A percentile compares a stretch with the other conserved stretches of the same genome.
These are phyloP conservation scores for Candida ponderosae DNA, from an alignment of 805 yeast genomes.

Conservation along the genomic window DNA sequence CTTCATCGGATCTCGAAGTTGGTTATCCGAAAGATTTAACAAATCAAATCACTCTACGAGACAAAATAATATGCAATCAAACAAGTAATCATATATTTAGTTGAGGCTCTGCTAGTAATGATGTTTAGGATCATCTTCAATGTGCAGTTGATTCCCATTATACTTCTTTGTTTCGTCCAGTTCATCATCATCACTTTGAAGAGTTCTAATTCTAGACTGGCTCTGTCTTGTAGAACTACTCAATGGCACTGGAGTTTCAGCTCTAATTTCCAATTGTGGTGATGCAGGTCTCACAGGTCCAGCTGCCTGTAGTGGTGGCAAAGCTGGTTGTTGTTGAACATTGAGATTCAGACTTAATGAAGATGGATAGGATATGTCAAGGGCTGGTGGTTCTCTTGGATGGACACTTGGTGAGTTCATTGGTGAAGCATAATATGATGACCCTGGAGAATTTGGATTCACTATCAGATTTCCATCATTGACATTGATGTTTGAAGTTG, in stretches of 20 bases:
- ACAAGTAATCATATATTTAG: too few relatives aligned
- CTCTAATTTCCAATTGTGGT: slow-evolving; percentile 10
- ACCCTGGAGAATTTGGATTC: slow-evolving; percentile 8
- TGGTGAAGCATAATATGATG: slow-evolving; percentile 22
- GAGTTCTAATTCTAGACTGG: slow-evolving; percentile 19
- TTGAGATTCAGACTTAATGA: slow-evolving; percentile 10
- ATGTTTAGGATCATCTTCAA: slow-evolving; percentile 39
- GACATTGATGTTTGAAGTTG: neutral
- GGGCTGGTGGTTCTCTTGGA: slow-evolving; percentile 1
- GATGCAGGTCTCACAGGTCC: slow-evolving; percentile 9
- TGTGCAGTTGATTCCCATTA: slow-evolving; percentile 47
- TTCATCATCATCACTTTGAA: slow-evolving; percentile 19
- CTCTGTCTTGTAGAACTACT: slow-evolving; percentile 2
- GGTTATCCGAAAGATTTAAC: too few relatives aligned
- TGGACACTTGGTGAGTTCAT: slow-evolving; percentile 12
- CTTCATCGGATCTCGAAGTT: too few relatives aligned
- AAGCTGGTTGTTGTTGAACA: slow-evolving; percentile 8
- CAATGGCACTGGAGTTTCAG: slow-evolving; percentile 10
- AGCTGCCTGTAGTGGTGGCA: neutral
- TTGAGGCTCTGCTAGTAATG: too few relatives aligned
- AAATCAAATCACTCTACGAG: too few relatives aligned
- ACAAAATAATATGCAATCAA: too few relatives aligned
- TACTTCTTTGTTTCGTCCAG: slow-evolving; percentile 38
- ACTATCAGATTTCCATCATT: slow-evolving; percentile 3
- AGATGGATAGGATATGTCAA: slow-evolving; percentile 14